Base-by-base conservation (phyloP, 345 rosid species). In the Corchorus olitorius region DNA sequence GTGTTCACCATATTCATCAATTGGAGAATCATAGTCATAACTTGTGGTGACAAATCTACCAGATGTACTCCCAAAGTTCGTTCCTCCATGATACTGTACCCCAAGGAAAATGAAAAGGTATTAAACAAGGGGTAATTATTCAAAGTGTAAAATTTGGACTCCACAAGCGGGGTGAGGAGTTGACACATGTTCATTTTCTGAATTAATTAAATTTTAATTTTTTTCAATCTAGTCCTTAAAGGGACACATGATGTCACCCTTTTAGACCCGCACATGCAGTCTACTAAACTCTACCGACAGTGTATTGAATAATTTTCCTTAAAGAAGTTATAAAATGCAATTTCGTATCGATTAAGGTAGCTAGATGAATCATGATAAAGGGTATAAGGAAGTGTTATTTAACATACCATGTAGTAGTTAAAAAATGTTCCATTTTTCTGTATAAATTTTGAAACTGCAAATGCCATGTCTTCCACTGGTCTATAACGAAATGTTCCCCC, bases 391-490 rank as follows among this genome's bases (percentile, higher is more conserved):
- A 17, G 16, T 55, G 12, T 75, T 39, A 27, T 27, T 27, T 0
- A 75, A 39, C 50, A 81, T 83, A 93, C 98, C 99, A 95, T 95
- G 70, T 93, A 95, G 72, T 95, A 95, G 64, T 93, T 91, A 20
- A 95, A 68, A 33, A 90, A 93, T 11, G 99, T 86, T 9, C 99
- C 99, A 43, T 92, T 88, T 17, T 85, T 93, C 82, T 88, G 97
- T 45, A 93, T 86, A 81, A 95, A 95, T 71, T 90, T 85, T 61
- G 90, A 92, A 74, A 91, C 94, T 0, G 98, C 84, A 80, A 83
- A 95, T 37, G 97, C 98, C 82, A 93, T 43, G 79, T 95, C 98
- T 75, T 95, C 98, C 12, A 84, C 94, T 33, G 98, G 99, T 79
- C 98, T 83, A 27, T 86, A 78, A 1, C 98, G 96, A 63, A 88